Conservation (phyloP, 331 rosid genomes). For the Prunus yedoensis region DNA sequence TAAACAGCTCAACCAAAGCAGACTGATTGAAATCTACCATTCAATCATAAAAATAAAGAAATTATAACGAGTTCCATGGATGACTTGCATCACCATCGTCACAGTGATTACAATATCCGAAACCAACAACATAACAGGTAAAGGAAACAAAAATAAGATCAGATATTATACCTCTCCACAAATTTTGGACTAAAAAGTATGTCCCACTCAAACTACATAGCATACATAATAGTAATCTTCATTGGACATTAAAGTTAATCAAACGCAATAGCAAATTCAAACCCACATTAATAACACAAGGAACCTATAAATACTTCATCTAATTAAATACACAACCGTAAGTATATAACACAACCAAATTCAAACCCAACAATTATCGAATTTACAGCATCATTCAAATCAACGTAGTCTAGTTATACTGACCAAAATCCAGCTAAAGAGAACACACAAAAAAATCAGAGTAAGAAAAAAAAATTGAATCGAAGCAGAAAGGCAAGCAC, state of each 20-base stretch:
- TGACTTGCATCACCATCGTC: neutral
- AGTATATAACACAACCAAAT: neutral
- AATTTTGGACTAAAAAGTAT: neutral
- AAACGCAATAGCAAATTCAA: slow-evolving; percentile 2
- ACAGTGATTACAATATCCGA: neutral
- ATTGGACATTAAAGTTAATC: neutral
- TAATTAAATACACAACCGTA: neutral
- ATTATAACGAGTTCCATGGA: neutral
- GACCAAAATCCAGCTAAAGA: neutral
- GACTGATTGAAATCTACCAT: neutral
- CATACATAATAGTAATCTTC: neutral
- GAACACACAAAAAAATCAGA: neutral
- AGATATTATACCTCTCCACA: neutral
- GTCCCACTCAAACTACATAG: neutral
- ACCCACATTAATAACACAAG: neutral
- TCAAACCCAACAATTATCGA: neutral
- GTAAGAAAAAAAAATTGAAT: neutral
- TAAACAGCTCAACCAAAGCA: neutral
- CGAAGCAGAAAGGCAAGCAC: neutral
- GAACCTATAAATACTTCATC: neutral
- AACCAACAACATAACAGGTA: neutral
- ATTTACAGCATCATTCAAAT: neutral
- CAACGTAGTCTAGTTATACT: neutral
- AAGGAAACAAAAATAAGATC: neutral
- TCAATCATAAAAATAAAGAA: neutral